These are phyloP conservation scores for Ogataea paraovalis DNA, from an alignment of 805 yeast genomes.

Conservation along the genomic window DNA sequence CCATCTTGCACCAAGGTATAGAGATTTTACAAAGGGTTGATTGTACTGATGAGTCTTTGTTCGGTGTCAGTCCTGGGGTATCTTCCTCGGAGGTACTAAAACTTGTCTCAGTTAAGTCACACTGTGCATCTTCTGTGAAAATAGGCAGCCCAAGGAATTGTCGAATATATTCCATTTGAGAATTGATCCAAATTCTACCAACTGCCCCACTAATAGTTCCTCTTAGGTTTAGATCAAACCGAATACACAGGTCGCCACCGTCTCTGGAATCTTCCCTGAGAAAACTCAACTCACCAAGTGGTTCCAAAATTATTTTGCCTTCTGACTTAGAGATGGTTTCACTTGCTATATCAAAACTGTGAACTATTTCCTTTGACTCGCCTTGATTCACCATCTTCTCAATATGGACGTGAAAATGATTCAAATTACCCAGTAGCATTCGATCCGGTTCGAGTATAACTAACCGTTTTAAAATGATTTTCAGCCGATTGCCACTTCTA, in stretches of 20 bases:
- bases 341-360: not conserved
- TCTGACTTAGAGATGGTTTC: not conserved
- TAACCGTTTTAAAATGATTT: not conserved
- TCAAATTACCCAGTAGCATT: not conserved
- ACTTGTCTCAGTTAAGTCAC: not conserved
- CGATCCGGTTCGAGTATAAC: not conserved
- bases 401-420: not conserved
- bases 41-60: not conserved
- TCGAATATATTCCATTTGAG: not conserved
- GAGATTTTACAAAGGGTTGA: not conserved
- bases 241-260: not conserved
- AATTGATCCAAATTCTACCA: conserved; percentile 4
- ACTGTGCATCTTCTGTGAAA: not conserved
- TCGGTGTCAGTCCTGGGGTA: not conserved
- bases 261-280: not conserved
- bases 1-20: conserved; percentile 50
- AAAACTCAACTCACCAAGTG: not conserved
- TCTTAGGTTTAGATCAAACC: not conserved
- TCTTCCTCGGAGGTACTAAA: not conserved
- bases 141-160: not conserved
- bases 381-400: not conserved
- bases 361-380: not conserved
- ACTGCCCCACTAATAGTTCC: not conserved
- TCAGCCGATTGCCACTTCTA: not conserved
- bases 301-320: not conserved